Conservation (phyloP, 208 protist genomes). For the Wallacemonas sp. region DNA sequence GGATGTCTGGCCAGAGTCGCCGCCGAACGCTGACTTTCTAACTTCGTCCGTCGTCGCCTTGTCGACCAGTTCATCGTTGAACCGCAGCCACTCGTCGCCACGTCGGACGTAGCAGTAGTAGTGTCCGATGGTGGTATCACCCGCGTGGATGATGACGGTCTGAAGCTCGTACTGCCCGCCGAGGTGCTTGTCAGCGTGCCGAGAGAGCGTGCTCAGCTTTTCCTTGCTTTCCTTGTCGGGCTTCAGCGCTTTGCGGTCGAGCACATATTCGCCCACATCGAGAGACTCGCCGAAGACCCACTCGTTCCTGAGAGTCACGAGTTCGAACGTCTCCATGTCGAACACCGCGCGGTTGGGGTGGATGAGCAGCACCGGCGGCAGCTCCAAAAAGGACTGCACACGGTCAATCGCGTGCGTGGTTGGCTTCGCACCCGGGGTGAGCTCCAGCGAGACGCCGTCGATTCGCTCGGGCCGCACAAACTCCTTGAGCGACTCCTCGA, state of each 20-base stretch:
- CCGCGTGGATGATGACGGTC: constrained; percentile 84
- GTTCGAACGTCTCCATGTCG: constrained; percentile 69
- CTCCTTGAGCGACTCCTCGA: constrained; percentile 77
- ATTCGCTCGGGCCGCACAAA: constrained; percentile 75
- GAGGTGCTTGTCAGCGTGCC: constrained; percentile 2
- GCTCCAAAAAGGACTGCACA: constrained; percentile 58
- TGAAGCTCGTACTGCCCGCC: constrained; percentile 72
- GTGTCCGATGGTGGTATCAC: constrained; percentile 77
- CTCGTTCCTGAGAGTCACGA: constrained; percentile 80
- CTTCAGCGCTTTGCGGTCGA: constrained; percentile 33
- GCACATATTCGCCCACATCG: constrained; percentile 58
- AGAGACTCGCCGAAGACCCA: constrained; percentile 73
- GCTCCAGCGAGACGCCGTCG: constrained; percentile 81
- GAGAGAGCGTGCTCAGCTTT: constrained; percentile 26
- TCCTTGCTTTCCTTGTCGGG: constrained; percentile 59
- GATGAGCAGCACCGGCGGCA: constrained; percentile 89
- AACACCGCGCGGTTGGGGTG: constrained; percentile 90
- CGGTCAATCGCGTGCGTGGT: constrained; percentile 76
- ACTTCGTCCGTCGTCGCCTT: constrained; percentile 45
- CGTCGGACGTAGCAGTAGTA: constrained; percentile 86
- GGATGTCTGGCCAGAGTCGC: constrained; percentile 15
- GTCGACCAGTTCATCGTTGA: constrained; percentile 80
- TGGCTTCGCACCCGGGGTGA: constrained; percentile 37
- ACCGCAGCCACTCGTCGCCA: constrained; percentile 63
- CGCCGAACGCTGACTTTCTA: constrained; percentile 57